Conservation (phyloP, 129 eudicot genomes). For the Dittrichia graveolens region DNA sequence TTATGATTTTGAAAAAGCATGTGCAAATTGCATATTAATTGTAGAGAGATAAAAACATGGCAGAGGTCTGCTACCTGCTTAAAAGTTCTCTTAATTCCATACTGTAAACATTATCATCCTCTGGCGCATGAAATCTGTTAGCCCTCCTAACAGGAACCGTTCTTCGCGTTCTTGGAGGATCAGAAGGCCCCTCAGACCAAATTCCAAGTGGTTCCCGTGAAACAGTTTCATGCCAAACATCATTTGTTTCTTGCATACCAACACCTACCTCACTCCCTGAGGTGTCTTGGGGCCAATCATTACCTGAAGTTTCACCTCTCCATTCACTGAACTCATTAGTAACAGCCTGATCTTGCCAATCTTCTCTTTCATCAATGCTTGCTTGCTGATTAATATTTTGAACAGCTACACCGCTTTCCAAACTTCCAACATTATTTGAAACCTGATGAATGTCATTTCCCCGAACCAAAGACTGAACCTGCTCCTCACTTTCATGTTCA, state of each 20-base stretch:
- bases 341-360: constrained; percentile 50
- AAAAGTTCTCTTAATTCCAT: constrained; percentile 98
- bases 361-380: constrained; percentile 40
- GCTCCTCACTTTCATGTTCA: constrained; percentile 54
- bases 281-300: constrained; percentile 51
- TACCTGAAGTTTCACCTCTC: constrained; percentile 53
- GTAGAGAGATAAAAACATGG: neutral
- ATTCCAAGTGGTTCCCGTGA: constrained; percentile 53
- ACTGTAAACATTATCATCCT: constrained; percentile 94
- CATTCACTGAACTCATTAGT: constrained; percentile 51
- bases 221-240: constrained; percentile 53
- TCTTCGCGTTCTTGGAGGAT: constrained; percentile 65
- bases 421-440: constrained; percentile 38
- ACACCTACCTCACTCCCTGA: constrained; percentile 45
- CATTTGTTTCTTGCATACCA: constrained; percentile 44
- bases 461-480: constrained; percentile 37
- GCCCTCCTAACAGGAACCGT: constrained; percentile 64
- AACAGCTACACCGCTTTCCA: constrained; percentile 37
- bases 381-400: constrained; percentile 45
- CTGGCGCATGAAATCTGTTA: constrained; percentile 86
- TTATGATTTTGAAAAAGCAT: neutral
- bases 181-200: constrained; percentile 73
- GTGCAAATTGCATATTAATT: neutral
- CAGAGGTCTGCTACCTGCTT: constrained; percentile 61
- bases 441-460: constrained; percentile 42